Conservation (phyloP, 495 filamentous ascomycete genomes). For the Aspergillus cristatus region DNA sequence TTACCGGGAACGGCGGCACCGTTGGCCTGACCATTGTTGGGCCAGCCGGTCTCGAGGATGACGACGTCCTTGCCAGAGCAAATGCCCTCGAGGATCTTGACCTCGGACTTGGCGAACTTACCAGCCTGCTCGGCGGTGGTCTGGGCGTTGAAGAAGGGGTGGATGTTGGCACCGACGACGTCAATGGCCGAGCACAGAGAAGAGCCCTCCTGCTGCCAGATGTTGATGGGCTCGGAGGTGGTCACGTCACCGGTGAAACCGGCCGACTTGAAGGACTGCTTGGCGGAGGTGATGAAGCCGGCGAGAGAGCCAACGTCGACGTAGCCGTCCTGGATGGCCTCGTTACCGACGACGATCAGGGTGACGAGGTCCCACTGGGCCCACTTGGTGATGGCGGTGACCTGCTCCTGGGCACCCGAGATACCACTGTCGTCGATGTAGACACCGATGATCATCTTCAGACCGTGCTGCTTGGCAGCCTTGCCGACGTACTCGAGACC, state of each 20-base stretch:
- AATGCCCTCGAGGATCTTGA: conserved; percentile 51
- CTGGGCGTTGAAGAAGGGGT: conserved; percentile 83
- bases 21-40: conserved; percentile 56
- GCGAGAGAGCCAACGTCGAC: conserved; percentile 52
- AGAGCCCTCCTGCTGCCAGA: conserved; percentile 47
- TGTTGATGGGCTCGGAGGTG: conserved; percentile 75
- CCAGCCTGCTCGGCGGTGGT: conserved; percentile 57
- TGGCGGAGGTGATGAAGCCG: conserved; percentile 51
- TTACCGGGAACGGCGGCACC: conserved; percentile 61
- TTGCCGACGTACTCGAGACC: conserved; percentile 64
- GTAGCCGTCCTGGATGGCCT: conserved; percentile 68
- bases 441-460: conserved; percentile 79
- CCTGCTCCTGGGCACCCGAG: conserved; percentile 54
- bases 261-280: conserved; percentile 37
- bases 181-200: conserved; percentile 67
- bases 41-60: conserved; percentile 92
- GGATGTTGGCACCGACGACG: conserved; percentile 72
- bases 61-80: conserved; percentile 59
- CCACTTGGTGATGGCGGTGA: conserved; percentile 64
- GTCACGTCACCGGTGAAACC: conserved; percentile 73
- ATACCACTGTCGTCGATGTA: conserved; percentile 62
- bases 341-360: conserved; percentile 82
- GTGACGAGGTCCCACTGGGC: conserved; percentile 64
- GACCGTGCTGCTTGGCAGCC: conserved; percentile 48
- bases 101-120: conserved; percentile 57